A percentile compares a stretch with the other conserved stretches of the same genome.
Evolutionary conservation across 2,329 filamentous ascomycete species (phyloP).

Genomic region (Penicillium corylophilum): DNA sequence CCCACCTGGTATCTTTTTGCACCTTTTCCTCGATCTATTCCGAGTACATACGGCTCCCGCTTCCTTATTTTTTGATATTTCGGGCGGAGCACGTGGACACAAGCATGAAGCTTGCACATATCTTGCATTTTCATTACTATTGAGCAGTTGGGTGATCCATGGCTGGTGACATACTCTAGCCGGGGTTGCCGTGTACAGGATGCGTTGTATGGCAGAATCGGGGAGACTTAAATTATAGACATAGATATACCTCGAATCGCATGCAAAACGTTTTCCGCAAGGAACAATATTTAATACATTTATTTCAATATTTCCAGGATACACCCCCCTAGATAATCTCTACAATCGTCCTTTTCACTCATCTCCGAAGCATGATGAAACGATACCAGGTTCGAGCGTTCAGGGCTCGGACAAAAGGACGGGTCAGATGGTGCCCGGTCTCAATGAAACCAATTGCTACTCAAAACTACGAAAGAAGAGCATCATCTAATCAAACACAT

Average conservation of each 20-base stretch:
- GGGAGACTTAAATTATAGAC: conserved; percentile 20
- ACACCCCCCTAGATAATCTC: neutral
- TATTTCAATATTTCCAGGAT: no score
- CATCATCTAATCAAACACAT: conserved; percentile 10
- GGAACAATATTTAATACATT: no score
- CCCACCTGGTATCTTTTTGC: conserved; percentile 5
- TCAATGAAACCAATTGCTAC: neutral
- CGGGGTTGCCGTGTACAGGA: conserved; percentile 8
- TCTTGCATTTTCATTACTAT: conserved; percentile 17
- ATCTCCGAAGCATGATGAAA: no score
- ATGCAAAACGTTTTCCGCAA: conserved; percentile 16
- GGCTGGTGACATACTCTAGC: neutral
- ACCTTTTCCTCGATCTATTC: conserved; percentile 8
- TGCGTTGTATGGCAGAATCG: conserved; percentile 6
- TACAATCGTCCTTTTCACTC: neutral
- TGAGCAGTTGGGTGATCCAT: conserved; percentile 3
- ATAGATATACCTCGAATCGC: conserved; percentile 22
- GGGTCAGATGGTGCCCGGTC: no score
- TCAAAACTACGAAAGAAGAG: neutral
- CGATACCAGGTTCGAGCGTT: neutral
- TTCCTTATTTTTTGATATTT: conserved; percentile 12
- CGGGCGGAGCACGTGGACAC: conserved; percentile 13
- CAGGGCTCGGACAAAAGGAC: neutral
- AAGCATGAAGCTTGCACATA: conserved; percentile 24
- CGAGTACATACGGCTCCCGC: conserved; percentile 15